Percentiles rank a stretch among this genome's conserved stretches.
phyloP scores from a whole-genome alignment of 1,284 basidiomycete species.

The Ustilago vetiveriae region DNA sequence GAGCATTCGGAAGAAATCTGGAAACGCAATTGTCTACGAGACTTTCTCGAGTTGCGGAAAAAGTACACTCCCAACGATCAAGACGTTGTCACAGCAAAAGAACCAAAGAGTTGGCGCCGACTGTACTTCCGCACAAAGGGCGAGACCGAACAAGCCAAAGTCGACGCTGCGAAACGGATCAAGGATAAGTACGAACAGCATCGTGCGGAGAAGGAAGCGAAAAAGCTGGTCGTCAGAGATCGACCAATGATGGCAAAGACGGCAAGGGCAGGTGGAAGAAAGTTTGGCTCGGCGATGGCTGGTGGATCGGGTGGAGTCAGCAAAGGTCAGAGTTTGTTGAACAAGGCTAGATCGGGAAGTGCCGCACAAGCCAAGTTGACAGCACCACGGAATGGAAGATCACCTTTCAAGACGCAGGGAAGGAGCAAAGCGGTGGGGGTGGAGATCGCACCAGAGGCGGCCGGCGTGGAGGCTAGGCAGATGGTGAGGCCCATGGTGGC shows the following conservation, averaged over 20 bases:
- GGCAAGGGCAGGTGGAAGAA: slow-evolving; percentile 14
- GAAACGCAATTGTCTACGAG: slow-evolving; percentile 57
- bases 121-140: slow-evolving; percentile 51
- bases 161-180: slow-evolving; percentile 48
- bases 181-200: slow-evolving; percentile 59
- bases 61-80: slow-evolving; percentile 9
- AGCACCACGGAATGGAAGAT: slow-evolving; percentile 6
- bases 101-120: slow-evolving; percentile 49
- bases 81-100: neutral
- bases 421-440: slow-evolving; percentile 24
- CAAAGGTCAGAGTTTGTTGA: slow-evolving; percentile 49
- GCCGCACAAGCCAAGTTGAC: slow-evolving; percentile 39
- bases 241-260: slow-evolving; percentile 22
- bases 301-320: slow-evolving; percentile 11
- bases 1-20: slow-evolving; percentile 53
- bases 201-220: slow-evolving; percentile 54
- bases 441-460: slow-evolving; percentile 26
- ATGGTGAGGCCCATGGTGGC: slow-evolving; percentile 37
- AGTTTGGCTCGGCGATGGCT: slow-evolving; percentile 1
- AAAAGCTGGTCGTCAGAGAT: slow-evolving; percentile 52
- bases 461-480: slow-evolving; percentile 8
- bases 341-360: slow-evolving; percentile 34
- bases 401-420: slow-evolving; percentile 17
- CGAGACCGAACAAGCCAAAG: slow-evolving; percentile 50
- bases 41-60: slow-evolving; percentile 57